phyloP scores from a whole-genome alignment of 352 stramenopile species.

The Phytophthora litchii region DNA sequence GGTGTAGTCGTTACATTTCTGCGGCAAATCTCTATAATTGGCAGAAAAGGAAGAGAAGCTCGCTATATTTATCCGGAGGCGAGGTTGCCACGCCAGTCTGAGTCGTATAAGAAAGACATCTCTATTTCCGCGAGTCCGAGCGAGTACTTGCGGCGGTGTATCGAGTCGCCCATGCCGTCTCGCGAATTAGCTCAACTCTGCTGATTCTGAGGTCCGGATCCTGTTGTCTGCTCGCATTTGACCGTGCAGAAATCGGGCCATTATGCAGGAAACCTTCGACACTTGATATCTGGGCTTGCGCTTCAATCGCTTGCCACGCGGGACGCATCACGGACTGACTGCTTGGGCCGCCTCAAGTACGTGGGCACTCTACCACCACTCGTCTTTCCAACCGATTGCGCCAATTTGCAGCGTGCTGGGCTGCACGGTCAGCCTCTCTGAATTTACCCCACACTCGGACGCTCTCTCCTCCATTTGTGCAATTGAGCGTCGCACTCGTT shows the following conservation, averaged over 20 bases:
- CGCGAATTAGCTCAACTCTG: not conserved
- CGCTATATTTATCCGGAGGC: slow-evolving; percentile 1
- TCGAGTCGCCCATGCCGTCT: not conserved
- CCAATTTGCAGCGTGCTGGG: slow-evolving; percentile 9
- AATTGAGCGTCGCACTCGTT: slow-evolving; percentile 5
- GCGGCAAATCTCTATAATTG: slow-evolving; percentile 5
- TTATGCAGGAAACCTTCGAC: slow-evolving; percentile 5
- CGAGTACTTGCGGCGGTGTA: slow-evolving; percentile 2
- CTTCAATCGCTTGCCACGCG: slow-evolving; percentile 18
- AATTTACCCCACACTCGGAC: not conserved
- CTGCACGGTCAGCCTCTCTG: slow-evolving; percentile 1
- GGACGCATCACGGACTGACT: slow-evolving; percentile 24
- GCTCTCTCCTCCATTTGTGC: slow-evolving; percentile 8
- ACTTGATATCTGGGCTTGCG: slow-evolving; percentile 18
- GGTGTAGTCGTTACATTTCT: slow-evolving; percentile 1
- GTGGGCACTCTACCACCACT: slow-evolving; percentile 15
- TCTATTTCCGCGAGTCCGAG: not conserved
- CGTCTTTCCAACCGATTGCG: slow-evolving; percentile 20
- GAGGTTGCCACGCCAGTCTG: not conserved
- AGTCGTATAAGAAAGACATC: slow-evolving; percentile 5
- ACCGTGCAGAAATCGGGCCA: slow-evolving; percentile 6
- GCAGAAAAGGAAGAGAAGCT: too few species aligned
- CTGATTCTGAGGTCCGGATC: slow-evolving; percentile 10
- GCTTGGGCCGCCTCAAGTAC: slow-evolving; percentile 27
- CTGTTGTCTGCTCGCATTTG: slow-evolving; percentile 16